Evolutionary conservation across 2,329 filamentous ascomycete genomes (phyloP), one percentile per base, ranked within the genome.

Genomic region (Botryotinia calthae): DNA sequence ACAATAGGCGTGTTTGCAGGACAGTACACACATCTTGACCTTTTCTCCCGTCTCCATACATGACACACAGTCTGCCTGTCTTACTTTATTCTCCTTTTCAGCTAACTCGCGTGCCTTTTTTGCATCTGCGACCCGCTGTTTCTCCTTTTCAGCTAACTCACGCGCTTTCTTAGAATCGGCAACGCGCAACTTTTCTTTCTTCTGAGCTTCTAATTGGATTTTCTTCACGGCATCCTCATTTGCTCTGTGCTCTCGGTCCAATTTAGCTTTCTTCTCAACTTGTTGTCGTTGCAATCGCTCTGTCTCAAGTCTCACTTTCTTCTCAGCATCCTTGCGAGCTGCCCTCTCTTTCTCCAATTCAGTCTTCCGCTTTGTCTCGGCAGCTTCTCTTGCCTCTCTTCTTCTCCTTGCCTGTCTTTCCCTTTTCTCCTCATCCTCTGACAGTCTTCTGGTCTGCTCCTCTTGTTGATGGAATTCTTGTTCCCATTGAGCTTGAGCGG

Each of bases 1-100:
- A 34, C 76, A 77, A 51, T 78, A 78, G 4, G 61, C 59, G 37
- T 78, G 76, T 18, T 76, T 73, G 42, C 76, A 78, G 9, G 73
- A 56, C 1, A 78, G 58, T 14, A 74, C 44, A 25, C 58, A 65
- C 72, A 76, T 75, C 3, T 75, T 71, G 9, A 46, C 61, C 44
- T 74, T 74, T 2, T 74, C 71, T 14, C 70, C 70, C 34, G 64
- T 31, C 54, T 76, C 75, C 74, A 78, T 75, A 37, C 76, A 78
- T 18, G 73, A 75, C 22, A 75, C 72, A 63, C 76, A 78, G 40
- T 77, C 74, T 12, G 70, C 70, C 40, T 72, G 46, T 18, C 22
- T 62, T 54, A 42, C 42, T 20, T 72, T 72, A 31, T 72, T 61
- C 40, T 72, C 63, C 25, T 68, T 68, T 31, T 72, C 70, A 18